Evolutionary conservation across 495 filamentous ascomycete genomes (phyloP), one percentile per base, ranked within the genome.

Genomic region (Pyrenula massariospora): DNA sequence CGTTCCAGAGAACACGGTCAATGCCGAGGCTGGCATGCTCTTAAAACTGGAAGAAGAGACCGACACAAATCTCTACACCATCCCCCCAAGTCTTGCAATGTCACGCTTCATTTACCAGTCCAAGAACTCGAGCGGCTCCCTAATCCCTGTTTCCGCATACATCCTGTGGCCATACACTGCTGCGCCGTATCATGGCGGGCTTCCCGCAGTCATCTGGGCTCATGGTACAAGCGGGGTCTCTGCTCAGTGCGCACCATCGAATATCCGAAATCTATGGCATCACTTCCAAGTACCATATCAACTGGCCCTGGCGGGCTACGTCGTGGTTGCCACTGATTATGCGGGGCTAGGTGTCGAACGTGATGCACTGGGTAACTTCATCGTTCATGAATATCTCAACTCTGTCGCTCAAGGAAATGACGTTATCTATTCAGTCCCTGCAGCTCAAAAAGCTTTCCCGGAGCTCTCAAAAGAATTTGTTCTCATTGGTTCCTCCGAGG

Each of bases 281-380:
- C 63, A 70, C 22, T 67, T 70, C 58, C 42, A 65, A 12, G 68
- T 67, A 0, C 73, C 77, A 0, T 80, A 71, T 56, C 59, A 68
- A 3, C 62, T 82, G 20, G 78, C 71, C 0, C 58, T 73, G 10
- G 64, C 69, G 2, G 80, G 80, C 12, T 80, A 77, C 57, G 77
- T 72, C 15, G 78, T 81, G 5, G 68, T 83, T n/a, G 77, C 72
- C 0, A 66, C 80, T 1, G 80, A 83, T 59, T 82, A 79, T 59
- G 77, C 75, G 3, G 80, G 80, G 1, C 69, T 80, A 0, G 80
- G 80, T 24, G 67, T 81, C 25, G 60, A 57, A 25, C 66, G 59
- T n/a, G 61, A 60, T 19, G 62, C 64, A 54, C 61, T 69, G 42
- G 71, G 69, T 11, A 66, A 63, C 36, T 52, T 59, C 5, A 70